phyloP scores from a whole-genome alignment of 2,329 filamentous ascomycete species.

The Sporothrix curviconia region DNA sequence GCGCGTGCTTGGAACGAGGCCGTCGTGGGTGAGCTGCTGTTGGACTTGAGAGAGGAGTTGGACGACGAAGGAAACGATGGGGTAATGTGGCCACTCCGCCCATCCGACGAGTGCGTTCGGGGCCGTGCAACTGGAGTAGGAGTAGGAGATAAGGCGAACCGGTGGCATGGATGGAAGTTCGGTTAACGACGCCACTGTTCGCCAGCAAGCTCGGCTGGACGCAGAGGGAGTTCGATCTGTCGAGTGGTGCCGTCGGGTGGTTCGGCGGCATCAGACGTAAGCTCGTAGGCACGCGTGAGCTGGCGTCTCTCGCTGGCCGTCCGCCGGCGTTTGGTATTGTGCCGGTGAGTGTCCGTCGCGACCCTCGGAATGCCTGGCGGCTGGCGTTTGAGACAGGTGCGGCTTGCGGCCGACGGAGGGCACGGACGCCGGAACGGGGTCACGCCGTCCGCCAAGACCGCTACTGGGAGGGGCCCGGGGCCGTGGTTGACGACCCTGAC shows the following conservation, averaged over 20 bases:
- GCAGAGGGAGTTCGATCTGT: constrained; percentile 54
- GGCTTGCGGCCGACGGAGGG: constrained; percentile 32
- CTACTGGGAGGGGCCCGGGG: constrained; percentile 25
- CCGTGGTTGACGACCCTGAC: constrained; percentile 29
- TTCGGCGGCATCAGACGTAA: too few relatives aligned
- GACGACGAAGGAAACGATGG: constrained; percentile 13
- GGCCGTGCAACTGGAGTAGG: too few relatives aligned
- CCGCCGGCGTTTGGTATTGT: constrained; percentile 37
- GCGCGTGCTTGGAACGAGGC: constrained; percentile 31
- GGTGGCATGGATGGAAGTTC: constrained; percentile 1
- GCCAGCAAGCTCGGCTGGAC: constrained; percentile 24
- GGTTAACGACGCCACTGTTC: neutral
- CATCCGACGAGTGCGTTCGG: constrained; percentile 15
- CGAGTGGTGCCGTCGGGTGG: constrained; percentile 31
- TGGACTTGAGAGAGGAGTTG: neutral
- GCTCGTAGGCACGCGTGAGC: constrained; percentile 45
- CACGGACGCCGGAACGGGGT: neutral
- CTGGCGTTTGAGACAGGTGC: constrained; percentile 41
- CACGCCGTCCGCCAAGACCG: constrained; percentile 1
- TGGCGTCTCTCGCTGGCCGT: constrained; percentile 51
- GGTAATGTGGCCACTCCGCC: neutral
- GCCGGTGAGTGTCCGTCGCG: constrained; percentile 39
- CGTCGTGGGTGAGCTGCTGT: neutral
- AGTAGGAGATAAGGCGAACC: too few relatives aligned
- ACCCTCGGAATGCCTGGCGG: constrained; percentile 38